Evolutionary conservation across 306 rosid species (phyloP), one percentile per base, ranked within the genome.

Genomic region (Cajanus cajan): DNA sequence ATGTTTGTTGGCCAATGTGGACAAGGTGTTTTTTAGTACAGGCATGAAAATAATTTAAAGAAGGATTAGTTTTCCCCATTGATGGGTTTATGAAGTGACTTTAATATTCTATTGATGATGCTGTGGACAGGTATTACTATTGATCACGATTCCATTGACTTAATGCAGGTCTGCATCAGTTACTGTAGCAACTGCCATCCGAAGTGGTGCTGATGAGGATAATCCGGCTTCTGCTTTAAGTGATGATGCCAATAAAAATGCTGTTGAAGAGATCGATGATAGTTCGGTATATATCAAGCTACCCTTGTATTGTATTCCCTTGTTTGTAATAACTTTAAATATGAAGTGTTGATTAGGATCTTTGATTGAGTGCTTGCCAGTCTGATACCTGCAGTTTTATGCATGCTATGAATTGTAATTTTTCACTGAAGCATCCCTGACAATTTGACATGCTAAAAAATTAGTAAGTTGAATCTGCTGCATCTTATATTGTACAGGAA

Each of bases 111-210:
- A 74, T n/a, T 43, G 58, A 54, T 19, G 22, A 68, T 43, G 47
- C 45, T 64, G 71, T 55, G 22, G 15, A 31, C 33, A 4, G 37
- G 71, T 62, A 68, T 67, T 41, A 16, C 18, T 62, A 59, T 63
- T 75, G 47, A 41, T 61, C 76, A 64, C 61, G 79, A 78, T 73
- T 74, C 68, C 21, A 7, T 47, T 83, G 68, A 41, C 24, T 43
- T 63, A 45, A 73, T 89, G 77, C 92, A 95, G 99, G 88, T 79
- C 93, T 74, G 88, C 95, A 33, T 90, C 98, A 44, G 88, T 68
- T 82, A 86, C 96, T 80, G 97, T 93, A 73, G 81, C 89, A 84
- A 82, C 88, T 73, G 82, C 94, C 25, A 77, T 89, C 22, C 90
- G 47, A 82, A 90, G 85, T 61, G 85, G 64, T 76, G 88, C 80